Evolutionary conservation across 805 yeast genomes (phyloP).

Genomic region (Candida germanica): DNA sequence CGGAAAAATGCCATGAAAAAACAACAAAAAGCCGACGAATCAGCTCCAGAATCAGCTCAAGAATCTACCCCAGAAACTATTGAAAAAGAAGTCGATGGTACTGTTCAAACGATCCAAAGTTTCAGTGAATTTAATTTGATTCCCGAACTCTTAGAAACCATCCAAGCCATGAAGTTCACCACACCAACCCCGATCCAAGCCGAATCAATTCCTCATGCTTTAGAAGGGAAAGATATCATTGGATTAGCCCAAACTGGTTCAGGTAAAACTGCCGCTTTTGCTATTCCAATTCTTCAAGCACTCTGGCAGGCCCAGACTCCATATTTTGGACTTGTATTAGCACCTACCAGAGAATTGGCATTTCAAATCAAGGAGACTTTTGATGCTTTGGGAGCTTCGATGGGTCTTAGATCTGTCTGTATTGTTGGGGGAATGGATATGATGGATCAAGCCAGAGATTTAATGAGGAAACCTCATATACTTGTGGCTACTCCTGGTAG

Average conservation of each 20-base stretch:
- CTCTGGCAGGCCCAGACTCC: constrained; percentile 88
- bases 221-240: constrained; percentile 87
- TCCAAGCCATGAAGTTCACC: constrained; percentile 67
- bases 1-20: constrained; percentile 30
- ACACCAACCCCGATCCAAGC: constrained; percentile 94
- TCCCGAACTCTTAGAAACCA: constrained; percentile 77
- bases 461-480: constrained; percentile 91
- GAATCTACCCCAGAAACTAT: neutral
- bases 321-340: constrained; percentile 82
- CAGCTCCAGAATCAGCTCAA: constrained; percentile 1
- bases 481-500: constrained; percentile 96
- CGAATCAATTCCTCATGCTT: constrained; percentile 86
- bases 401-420: constrained; percentile 89
- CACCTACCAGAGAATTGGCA: constrained; percentile 84
- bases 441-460: constrained; percentile 95
- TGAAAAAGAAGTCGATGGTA: constrained; percentile 14
- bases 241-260: constrained; percentile 98
- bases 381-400: constrained; percentile 84
- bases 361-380: constrained; percentile 91
- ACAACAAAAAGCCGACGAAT: constrained; percentile 10
- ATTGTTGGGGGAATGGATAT: constrained; percentile 98
- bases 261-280: constrained; percentile 98
- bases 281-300: constrained; percentile 88
- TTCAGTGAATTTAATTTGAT: constrained; percentile 63
- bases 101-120: constrained; percentile 28